Percentiles rank a stretch among this genome's conserved stretches.
phyloP scores from a whole-genome alignment of 768 basidiomycete genomes.

The Rhodotorula paludigena region DNA sequence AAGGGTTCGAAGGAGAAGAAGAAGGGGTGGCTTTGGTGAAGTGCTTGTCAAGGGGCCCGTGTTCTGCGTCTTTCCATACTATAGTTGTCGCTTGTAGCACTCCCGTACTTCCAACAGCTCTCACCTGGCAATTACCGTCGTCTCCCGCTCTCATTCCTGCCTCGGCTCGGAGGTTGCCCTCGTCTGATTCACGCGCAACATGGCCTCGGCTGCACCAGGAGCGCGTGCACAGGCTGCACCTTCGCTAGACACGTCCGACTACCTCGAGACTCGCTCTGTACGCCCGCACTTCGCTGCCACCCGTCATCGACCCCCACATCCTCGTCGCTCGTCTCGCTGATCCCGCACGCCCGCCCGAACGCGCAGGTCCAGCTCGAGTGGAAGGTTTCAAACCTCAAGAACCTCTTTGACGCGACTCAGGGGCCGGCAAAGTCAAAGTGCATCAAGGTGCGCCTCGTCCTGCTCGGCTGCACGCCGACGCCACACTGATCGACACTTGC shows the following conservation, averaged over 20 bases:
- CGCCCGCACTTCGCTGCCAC: not conserved
- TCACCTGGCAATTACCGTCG: not conserved
- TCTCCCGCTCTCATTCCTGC: not conserved
- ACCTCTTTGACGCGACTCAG: slow-evolving; percentile 48
- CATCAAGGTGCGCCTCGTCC: slow-evolving; percentile 43
- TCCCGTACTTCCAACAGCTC: no score
- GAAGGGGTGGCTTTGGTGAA: slow-evolving; percentile 26
- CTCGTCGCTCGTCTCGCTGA: not conserved
- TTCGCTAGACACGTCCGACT: slow-evolving; percentile 15
- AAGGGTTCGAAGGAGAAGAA: slow-evolving; percentile 15
- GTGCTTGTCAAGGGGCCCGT: no score
- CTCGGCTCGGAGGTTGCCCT: not conserved
- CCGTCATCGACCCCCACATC: not conserved
- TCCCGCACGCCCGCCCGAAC: not conserved
- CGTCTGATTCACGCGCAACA: no score
- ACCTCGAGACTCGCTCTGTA: slow-evolving; percentile 22
- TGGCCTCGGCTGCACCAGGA: not conserved
- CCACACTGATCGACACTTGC: not conserved
- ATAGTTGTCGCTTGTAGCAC: no score
- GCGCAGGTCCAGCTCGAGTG: slow-evolving; percentile 47
- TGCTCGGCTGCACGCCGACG: no score
- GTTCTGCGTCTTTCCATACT: no score
- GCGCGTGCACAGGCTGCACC: not conserved
- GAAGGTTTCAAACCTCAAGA: slow-evolving; percentile 46
- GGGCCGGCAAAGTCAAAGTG: slow-evolving; percentile 46